Conservation (phyloP, 805 yeast species). For the Isabelozyma heimii region DNA sequence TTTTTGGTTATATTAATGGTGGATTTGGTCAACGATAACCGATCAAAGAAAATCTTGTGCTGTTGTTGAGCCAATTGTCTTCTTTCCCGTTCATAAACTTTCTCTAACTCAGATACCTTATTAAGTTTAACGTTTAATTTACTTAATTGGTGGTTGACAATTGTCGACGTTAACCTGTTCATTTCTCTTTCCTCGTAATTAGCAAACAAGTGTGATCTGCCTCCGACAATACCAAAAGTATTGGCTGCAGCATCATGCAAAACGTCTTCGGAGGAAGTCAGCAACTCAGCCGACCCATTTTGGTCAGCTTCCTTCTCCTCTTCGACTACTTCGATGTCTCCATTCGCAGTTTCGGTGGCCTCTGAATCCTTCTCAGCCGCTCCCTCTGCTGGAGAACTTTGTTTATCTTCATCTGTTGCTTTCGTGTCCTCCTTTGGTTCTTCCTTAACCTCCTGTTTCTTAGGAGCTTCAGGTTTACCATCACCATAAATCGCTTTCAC, state of each 20-base stretch:
- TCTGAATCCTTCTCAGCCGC: slow-evolving; percentile 6
- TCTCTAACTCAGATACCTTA: slow-evolving; percentile 60
- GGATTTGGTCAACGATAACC: slow-evolving; percentile 62
- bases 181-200: slow-evolving; percentile 77
- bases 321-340: not conserved
- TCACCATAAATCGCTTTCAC: slow-evolving; percentile 29
- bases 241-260: slow-evolving; percentile 61
- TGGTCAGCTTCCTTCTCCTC: not conserved
- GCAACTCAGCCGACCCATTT: slow-evolving; percentile 2
- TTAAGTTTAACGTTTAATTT: slow-evolving; percentile 63
- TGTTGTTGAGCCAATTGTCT: slow-evolving; percentile 59
- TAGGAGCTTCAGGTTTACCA: slow-evolving; percentile 1
- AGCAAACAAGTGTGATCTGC: slow-evolving; percentile 76
- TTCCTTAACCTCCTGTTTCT: slow-evolving; percentile 9
- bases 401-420: slow-evolving; percentile 3
- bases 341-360: slow-evolving; percentile 6
- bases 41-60: slow-evolving; percentile 63
- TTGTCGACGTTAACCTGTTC: slow-evolving; percentile 54
- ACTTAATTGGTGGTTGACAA: slow-evolving; percentile 60
- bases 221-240: slow-evolving; percentile 76
- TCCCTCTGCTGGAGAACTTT: not conserved
- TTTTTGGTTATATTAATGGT: slow-evolving; percentile 51
- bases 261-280: slow-evolving; percentile 17
- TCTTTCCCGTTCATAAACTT: slow-evolving; percentile 62
- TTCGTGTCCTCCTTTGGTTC: slow-evolving; percentile 8